Evolutionary conservation across 83 land plant species (phyloP).

Genomic region (Isoetes engelmannii): DNA sequence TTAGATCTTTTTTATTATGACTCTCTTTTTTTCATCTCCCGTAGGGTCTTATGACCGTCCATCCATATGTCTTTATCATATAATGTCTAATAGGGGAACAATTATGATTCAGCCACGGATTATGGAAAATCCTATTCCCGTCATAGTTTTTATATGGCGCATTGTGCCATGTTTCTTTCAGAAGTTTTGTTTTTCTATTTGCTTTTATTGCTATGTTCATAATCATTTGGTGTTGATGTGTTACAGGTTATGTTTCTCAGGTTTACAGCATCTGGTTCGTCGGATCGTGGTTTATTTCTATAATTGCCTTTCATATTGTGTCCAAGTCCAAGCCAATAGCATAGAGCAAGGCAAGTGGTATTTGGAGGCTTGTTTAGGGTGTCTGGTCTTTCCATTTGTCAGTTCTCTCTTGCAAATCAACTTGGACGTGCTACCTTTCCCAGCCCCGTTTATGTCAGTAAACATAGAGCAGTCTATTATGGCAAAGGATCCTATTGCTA

Average conservation of each 20-base stretch:
- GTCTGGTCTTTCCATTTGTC: slow-evolving; percentile 84
- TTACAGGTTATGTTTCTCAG: slow-evolving; percentile 94
- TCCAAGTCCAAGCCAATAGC: too few relatives aligned
- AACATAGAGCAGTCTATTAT: slow-evolving; percentile 84
- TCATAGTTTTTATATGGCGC: neutral
- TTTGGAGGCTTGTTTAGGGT: slow-evolving; percentile 62
- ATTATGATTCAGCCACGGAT: neutral
- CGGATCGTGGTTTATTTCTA: slow-evolving; percentile 93
- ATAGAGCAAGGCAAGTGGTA: slow-evolving; percentile 80
- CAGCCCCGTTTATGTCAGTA: slow-evolving; percentile 51
- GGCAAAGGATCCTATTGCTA: slow-evolving; percentile 87
- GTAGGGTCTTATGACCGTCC: neutral
- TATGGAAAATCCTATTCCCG: neutral
- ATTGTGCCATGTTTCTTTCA: too few relatives aligned
- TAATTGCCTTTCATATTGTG: slow-evolving; percentile 64
- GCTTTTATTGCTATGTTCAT: neutral
- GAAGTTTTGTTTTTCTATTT: too few relatives aligned
- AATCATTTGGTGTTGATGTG: neutral
- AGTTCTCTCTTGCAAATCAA: slow-evolving; percentile 70
- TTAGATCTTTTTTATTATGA: neutral
- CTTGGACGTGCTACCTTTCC: slow-evolving; percentile 51
- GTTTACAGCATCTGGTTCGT: slow-evolving; percentile 91
- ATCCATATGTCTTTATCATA: neutral
- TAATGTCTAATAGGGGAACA: too few relatives aligned
- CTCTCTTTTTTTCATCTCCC: neutral